Percentiles rank a stretch among this genome's conserved stretches.
phyloP scores from a whole-genome alignment of 2,329 filamentous ascomycete species.

The Cryoendolithus antarcticus region DNA sequence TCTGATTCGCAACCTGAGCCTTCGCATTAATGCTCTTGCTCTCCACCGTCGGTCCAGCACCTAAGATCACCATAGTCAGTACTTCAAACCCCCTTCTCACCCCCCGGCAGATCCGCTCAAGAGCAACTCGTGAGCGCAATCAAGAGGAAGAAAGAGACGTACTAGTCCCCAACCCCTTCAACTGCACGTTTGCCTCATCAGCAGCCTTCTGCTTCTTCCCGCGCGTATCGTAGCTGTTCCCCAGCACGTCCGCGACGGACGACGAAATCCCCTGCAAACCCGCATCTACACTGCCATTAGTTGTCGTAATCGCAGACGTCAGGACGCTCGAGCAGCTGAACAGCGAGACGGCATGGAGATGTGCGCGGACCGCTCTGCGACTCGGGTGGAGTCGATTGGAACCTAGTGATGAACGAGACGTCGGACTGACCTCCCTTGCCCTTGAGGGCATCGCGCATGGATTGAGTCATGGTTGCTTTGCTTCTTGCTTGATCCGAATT shows the following conservation, averaged over 20 bases:
- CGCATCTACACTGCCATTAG: neutral
- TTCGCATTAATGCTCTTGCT: slow-evolving; percentile 14
- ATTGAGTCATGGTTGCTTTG: slow-evolving; percentile 11
- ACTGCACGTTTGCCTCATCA: slow-evolving; percentile 14
- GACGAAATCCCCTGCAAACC: slow-evolving; percentile 15
- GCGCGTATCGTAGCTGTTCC: slow-evolving; percentile 13
- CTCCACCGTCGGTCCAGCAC: slow-evolving; percentile 12
- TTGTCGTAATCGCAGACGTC: neutral
- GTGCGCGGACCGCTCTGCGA: neutral
- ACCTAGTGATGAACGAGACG: neutral
- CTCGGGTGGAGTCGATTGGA: neutral
- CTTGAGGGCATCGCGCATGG: slow-evolving; percentile 20
- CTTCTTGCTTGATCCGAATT: no score
- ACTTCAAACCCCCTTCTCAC: neutral
- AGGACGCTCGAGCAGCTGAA: no score
- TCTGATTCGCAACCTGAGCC: slow-evolving; percentile 18
- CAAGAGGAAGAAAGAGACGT: neutral
- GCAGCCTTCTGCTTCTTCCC: slow-evolving; percentile 17
- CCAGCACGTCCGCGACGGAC: slow-evolving; percentile 15
- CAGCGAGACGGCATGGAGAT: no score
- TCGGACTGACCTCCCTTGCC: slow-evolving; percentile 14
- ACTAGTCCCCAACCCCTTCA: slow-evolving; percentile 15
- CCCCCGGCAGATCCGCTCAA: neutral
- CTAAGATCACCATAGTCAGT: neutral
- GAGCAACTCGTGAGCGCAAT: slow-evolving; percentile 1